These are phyloP conservation scores for Chaetothyriales sp. DNA, from an alignment of 2,329 filamentous ascomycete genomes.

Conservation along the genomic window DNA sequence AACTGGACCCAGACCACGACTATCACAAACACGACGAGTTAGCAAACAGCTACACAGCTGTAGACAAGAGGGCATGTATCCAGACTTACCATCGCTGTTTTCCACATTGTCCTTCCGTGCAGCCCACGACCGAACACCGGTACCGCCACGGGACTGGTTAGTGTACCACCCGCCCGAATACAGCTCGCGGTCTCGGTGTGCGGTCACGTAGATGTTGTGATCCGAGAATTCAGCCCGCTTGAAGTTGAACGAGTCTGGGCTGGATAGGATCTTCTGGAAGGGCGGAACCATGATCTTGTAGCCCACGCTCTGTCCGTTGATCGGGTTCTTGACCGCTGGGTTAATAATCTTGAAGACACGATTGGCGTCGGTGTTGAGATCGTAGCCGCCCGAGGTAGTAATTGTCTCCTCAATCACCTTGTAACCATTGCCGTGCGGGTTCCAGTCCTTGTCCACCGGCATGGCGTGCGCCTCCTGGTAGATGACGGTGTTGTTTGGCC, in stretches of 20 bases:
- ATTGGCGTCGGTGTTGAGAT: slow-evolving; percentile 34
- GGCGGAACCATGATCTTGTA: slow-evolving; percentile 43
- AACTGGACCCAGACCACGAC: slow-evolving; percentile 44
- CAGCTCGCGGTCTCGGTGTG: slow-evolving; percentile 38
- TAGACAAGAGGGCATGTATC: slow-evolving; percentile 9
- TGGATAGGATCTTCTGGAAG: slow-evolving; percentile 43
- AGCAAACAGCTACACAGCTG: neutral
- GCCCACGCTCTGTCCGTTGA: slow-evolving; percentile 39
- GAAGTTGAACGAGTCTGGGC: slow-evolving; percentile 32
- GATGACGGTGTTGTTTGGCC: slow-evolving; percentile 39
- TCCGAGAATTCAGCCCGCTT: slow-evolving; percentile 40
- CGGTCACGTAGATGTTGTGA: slow-evolving; percentile 41
- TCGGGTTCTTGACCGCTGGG: slow-evolving; percentile 34
- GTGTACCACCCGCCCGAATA: slow-evolving; percentile 42
- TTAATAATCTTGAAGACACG: slow-evolving; percentile 47
- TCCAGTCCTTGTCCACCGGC: slow-evolving; percentile 36
- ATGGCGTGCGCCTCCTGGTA: slow-evolving; percentile 47
- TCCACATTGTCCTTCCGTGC: slow-evolving; percentile 29
- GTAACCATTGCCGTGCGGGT: slow-evolving; percentile 40
- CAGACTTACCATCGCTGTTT: slow-evolving; percentile 25
- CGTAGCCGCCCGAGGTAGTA: slow-evolving; percentile 31
- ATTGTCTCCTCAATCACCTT: slow-evolving; percentile 34
- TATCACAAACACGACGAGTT: slow-evolving; percentile 19
- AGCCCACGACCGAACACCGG: slow-evolving; percentile 39
- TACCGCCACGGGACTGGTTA: slow-evolving; percentile 40